A percentile compares a stretch with the other conserved stretches of the same genome.
Conservation (phyloP, 2,329 filamentous ascomycete genomes). For the Colletotrichum noveboracense region DNA sequence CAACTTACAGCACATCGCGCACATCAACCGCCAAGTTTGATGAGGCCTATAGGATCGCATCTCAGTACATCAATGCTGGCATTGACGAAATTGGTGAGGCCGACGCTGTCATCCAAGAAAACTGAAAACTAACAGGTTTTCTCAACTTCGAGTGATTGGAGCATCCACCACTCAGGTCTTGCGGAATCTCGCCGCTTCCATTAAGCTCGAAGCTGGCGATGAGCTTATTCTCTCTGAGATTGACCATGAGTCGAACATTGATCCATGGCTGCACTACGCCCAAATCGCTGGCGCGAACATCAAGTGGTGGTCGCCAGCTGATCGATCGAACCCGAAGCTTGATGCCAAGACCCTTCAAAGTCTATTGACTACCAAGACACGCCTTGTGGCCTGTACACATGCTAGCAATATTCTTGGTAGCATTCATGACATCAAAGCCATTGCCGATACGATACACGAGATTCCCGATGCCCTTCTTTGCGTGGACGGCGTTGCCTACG, state of each 20-base stretch:
- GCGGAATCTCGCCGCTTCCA: constrained; percentile 68
- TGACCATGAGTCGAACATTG: constrained; percentile 81
- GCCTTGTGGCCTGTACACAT: constrained; percentile 75
- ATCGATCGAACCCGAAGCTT: constrained; percentile 57
- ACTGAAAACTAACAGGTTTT: not conserved
- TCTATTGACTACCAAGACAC: constrained; percentile 52
- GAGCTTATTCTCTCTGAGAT: constrained; percentile 74
- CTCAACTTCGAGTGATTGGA: constrained; percentile 58
- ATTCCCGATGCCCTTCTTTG: constrained; percentile 62
- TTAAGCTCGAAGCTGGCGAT: constrained; percentile 59
- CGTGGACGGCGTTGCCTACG: constrained; percentile 79
- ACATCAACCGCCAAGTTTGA: constrained; percentile 64
- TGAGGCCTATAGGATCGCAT: constrained; percentile 66
- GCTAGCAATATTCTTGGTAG: constrained; percentile 75
- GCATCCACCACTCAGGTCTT: constrained; percentile 78
- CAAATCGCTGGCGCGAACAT: constrained; percentile 62
- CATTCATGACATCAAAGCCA: constrained; percentile 65
- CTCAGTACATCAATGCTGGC: constrained; percentile 72
- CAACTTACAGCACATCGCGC: constrained; percentile 66
- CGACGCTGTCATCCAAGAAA: not conserved
- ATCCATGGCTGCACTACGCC: constrained; percentile 74
- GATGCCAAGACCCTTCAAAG: not conserved
- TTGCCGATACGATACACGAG: constrained; percentile 57
- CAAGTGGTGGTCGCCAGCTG: constrained; percentile 72
- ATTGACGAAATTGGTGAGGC: constrained; percentile 59